Evolutionary conservation across 305 asterid species (phyloP), one percentile per base, ranked within the genome.

Genomic region (Rubia peregrina): DNA sequence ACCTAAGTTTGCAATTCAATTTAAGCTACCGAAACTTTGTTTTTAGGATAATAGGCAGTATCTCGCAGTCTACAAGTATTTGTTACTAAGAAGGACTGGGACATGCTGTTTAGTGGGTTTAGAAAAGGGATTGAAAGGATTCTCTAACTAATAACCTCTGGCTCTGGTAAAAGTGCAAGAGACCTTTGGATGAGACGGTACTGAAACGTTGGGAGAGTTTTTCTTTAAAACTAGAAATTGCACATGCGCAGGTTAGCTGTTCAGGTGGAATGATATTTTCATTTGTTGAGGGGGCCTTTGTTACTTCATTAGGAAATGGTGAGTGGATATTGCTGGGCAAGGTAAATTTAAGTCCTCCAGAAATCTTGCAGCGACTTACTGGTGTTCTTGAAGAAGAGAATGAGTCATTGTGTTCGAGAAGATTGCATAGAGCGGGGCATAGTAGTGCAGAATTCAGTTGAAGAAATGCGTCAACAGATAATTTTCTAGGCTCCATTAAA

Each of bases 341-440:
- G 82, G 88, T 95, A 75, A 95, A 95, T 85, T 89, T 95, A 90
- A 98, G 98, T 77, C 96, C 99, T 78, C 96, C 96, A 68, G 99
- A 95, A 85, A 90, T 90, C 78, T 81, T 95, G 84, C 98, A 95
- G 89, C 86, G 98, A 81, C 74, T 91, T 79, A 83, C 82, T 69
- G 96, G 96, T 73, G 98, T 92, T 68, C 95, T 95, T 78, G 99
- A 92, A 77, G 87, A 85, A 75, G 98, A 87, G 81, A 84, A 82
- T 69, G 99, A 96, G 51, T 95, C 99, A 5, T 78, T 95, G 57
- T 90, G 96, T 82, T 85, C n/a, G n/a, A n/a, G 96, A 91, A 80
- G 96, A 89, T 79, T 91, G 97, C 74, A 83, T 95, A 78, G 97
- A 91, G 82, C 88, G 97, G 67, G 97, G 97, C 78, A 91, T 91